These are phyloP conservation scores for Clarkia xantiana DNA, from an alignment of 345 rosid genomes.

Conservation along the genomic window DNA sequence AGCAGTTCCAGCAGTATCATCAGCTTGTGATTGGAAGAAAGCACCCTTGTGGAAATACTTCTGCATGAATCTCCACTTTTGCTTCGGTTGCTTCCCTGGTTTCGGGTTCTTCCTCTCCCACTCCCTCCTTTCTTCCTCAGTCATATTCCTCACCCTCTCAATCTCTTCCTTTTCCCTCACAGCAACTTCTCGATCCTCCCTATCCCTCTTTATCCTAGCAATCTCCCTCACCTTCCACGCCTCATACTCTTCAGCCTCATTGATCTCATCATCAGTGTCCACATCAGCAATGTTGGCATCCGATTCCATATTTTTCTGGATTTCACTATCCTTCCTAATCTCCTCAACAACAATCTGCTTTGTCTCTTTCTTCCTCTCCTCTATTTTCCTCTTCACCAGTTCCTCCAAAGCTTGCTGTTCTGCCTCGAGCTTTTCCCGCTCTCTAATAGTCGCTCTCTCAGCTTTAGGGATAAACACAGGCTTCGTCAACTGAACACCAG, in stretches of 20 bases:
- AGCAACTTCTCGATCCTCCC: conserved; percentile 24
- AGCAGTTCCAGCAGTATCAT: conserved; percentile 20
- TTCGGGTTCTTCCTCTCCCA: conserved; percentile 38
- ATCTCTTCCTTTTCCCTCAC: conserved; percentile 31
- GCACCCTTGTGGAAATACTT: conserved; percentile 36
- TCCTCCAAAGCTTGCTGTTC: conserved; percentile 29
- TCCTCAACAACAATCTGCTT: conserved; percentile 30
- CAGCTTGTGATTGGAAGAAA: conserved; percentile 26
- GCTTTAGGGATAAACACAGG: conserved; percentile 30
- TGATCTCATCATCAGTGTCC: conserved; percentile 34
- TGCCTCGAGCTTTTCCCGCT: conserved; percentile 29
- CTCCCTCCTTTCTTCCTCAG: conserved; percentile 34
- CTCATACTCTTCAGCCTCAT: conserved; percentile 34
- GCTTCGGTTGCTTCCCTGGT: conserved; percentile 16
- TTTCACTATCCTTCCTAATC: conserved; percentile 24
- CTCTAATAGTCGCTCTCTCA: conserved; percentile 30
- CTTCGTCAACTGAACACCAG: conserved; percentile 24
- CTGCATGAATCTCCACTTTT: conserved; percentile 37
- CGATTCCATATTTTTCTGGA: conserved; percentile 27
- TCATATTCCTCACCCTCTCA: conserved; percentile 31
- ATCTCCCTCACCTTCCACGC: conserved; percentile 37
- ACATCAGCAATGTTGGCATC: conserved; percentile 30
- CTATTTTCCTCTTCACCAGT: conserved; percentile 19
- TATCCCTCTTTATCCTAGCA: conserved; percentile 29
- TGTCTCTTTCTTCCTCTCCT: conserved; percentile 26